Evolutionary conservation across 805 yeast species (phyloP).

Genomic region (Candida ponderosae): DNA sequence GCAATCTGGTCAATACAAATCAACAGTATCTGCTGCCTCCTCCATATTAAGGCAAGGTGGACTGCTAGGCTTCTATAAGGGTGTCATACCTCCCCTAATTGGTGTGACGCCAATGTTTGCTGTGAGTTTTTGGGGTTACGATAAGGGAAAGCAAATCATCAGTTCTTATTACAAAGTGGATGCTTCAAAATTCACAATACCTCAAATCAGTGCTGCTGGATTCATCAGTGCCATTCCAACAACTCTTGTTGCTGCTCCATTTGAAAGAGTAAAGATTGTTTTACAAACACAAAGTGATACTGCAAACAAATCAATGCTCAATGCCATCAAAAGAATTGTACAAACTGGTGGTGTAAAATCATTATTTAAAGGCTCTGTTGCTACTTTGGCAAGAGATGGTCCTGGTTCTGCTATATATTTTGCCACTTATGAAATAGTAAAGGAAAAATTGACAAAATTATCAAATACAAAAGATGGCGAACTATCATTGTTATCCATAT

Average conservation of each 20-base stretch:
- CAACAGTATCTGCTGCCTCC: conserved; percentile 61
- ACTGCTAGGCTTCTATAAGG: conserved; percentile 76
- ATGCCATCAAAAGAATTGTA: conserved; percentile 61
- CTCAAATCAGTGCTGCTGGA: conserved; percentile 84
- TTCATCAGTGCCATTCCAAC: conserved; percentile 93
- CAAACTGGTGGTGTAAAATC: conserved; percentile 78
- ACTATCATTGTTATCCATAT: conserved; percentile 64
- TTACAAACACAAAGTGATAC: conserved; percentile 62
- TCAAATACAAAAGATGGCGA: conserved; percentile 36
- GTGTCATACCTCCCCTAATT: conserved; percentile 88
- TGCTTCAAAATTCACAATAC: conserved; percentile 42
- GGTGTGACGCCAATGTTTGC: conserved; percentile 99
- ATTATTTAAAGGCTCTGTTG: conserved; percentile 82
- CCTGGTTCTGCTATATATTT: conserved; percentile 96
- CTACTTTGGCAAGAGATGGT: conserved; percentile 93
- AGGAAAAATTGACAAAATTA: conserved; percentile 44
- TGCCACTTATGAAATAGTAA: conserved; percentile 85
- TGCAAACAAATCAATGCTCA: conserved; percentile 32
- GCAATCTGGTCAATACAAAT: conserved; percentile 62
- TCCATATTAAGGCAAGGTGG: conserved; percentile 71
- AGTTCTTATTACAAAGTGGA: conserved; percentile 28
- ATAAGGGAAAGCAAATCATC: conserved; percentile 78
- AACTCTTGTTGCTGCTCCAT: conserved; percentile 94
- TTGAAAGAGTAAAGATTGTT: conserved; percentile 91
- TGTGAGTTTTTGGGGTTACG: conserved; percentile 97